phyloP scores from a whole-genome alignment of 2,329 filamentous ascomycete genomes.

The Ophiostoma novo-ulmi region DNA sequence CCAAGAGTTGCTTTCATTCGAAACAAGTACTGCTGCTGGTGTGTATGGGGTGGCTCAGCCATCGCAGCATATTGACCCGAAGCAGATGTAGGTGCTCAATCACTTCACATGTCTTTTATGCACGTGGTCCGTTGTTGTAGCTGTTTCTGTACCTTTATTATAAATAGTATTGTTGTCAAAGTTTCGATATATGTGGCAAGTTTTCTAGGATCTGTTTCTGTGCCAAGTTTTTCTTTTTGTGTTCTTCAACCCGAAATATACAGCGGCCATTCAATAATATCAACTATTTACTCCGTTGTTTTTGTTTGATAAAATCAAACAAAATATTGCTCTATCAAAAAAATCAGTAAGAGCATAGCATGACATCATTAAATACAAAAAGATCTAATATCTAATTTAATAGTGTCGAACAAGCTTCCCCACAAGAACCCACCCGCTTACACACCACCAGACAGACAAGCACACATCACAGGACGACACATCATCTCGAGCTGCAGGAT shows the following conservation, averaged over 20 bases:
- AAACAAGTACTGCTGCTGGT: background rate
- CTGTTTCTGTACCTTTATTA: background rate
- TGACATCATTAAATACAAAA: background rate
- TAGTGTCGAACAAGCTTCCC: background rate
- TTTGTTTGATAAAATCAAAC: no score
- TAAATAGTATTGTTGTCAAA: no score
- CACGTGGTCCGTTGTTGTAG: background rate
- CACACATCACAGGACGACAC: background rate
- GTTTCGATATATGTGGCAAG: no score
- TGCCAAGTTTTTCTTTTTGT: no score
- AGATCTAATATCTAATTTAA: background rate
- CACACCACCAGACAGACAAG: background rate
- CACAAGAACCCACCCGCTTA: background rate
- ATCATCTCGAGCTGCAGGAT: no score
- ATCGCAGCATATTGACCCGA: background rate
- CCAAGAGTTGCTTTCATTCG: no score
- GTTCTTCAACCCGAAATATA: no score
- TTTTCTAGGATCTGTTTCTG: no score
- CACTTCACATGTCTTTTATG: background rate
- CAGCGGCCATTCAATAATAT: no score
- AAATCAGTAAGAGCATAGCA: background rate
- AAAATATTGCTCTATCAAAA: no score
- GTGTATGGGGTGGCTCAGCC: background rate
- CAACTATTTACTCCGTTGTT: no score
- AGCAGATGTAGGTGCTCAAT: background rate